phyloP scores from a whole-genome alignment of 768 basidiomycete species.

The Boletus rex-veris region DNA sequence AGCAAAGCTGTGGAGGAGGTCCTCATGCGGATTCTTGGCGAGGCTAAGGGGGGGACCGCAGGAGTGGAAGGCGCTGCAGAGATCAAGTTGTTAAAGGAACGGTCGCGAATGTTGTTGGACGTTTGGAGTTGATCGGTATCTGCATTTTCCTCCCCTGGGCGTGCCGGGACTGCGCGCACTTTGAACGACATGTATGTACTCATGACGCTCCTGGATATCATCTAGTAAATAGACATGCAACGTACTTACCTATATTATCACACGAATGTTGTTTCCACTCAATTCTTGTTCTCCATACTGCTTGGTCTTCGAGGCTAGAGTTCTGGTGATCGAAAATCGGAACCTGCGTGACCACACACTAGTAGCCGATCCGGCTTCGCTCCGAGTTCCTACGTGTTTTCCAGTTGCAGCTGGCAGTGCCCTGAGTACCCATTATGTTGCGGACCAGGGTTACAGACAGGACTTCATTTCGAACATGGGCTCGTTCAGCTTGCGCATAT shows the following conservation, averaged over 20 bases:
- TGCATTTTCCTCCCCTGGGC: neutral
- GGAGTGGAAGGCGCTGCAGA: conserved; percentile 89
- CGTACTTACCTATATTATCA: conserved; percentile 9
- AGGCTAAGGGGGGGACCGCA: conserved; percentile 88
- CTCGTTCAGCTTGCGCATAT: conserved; percentile 10
- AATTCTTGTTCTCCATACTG: neutral
- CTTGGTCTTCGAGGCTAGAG: too few species aligned
- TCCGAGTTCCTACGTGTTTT: neutral
- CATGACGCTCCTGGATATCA: conserved; percentile 5
- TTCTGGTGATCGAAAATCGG: too few species aligned
- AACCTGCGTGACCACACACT: too few species aligned
- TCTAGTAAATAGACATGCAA: conserved; percentile 19
- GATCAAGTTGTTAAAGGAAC: conserved; percentile 92
- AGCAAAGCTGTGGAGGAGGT: conserved; percentile 92
- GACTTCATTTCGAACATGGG: conserved; percentile 7
- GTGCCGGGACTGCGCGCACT: neutral
- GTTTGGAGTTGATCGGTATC: conserved; percentile 71
- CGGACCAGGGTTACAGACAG: conserved; percentile 6
- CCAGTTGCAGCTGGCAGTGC: neutral
- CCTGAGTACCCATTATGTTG: conserved; percentile 18
- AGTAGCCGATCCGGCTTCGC: too few species aligned
- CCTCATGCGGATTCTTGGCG: conserved; percentile 77
- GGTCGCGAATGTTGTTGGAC: conserved; percentile 81
- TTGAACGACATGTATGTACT: conserved; percentile 10
- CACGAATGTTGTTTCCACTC: neutral